A percentile compares a stretch with the other conserved stretches of the same genome.
phyloP scores from a whole-genome alignment of 805 yeast genomes.

The Nakazawaea siamensis region DNA sequence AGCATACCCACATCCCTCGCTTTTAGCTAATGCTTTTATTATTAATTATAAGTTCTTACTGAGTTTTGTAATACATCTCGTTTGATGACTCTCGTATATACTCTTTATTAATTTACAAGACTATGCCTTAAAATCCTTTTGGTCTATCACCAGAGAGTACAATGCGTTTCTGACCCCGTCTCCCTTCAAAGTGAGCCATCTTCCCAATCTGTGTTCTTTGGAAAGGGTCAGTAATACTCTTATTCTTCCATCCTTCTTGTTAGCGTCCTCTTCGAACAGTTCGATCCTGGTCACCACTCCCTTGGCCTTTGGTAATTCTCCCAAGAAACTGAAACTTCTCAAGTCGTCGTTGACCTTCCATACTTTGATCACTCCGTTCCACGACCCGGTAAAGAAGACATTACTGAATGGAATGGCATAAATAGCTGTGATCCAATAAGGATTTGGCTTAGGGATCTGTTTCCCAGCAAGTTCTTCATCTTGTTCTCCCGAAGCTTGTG shows the following conservation, averaged over 20 bases:
- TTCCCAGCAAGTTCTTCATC: slow-evolving; percentile 23
- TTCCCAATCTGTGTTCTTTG: slow-evolving; percentile 83
- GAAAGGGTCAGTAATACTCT: slow-evolving; percentile 61
- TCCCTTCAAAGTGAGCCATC: slow-evolving; percentile 59
- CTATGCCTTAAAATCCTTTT: slow-evolving; percentile 12
- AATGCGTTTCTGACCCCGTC: slow-evolving; percentile 71
- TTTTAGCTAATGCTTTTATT: not conserved
- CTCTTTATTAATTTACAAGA: not conserved
- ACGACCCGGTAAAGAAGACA: slow-evolving; percentile 80
- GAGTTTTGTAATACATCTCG: slow-evolving; percentile 17
- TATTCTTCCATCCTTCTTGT: slow-evolving; percentile 40
- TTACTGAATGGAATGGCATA: slow-evolving; percentile 82
- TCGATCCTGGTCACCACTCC: slow-evolving; percentile 68
- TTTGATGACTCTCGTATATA: slow-evolving; percentile 15
- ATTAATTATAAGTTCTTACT: slow-evolving; percentile 1
- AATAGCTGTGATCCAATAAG: slow-evolving; percentile 80
- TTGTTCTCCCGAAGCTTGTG: slow-evolving; percentile 47
- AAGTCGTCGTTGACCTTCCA: slow-evolving; percentile 70
- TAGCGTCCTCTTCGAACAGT: slow-evolving; percentile 35
- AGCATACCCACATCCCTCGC: too few species aligned
- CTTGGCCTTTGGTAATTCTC: slow-evolving; percentile 46
- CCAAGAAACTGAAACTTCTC: slow-evolving; percentile 51
- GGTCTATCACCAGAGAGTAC: slow-evolving; percentile 40
- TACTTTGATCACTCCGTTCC: slow-evolving; percentile 67
- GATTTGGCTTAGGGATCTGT: slow-evolving; percentile 66